Conservation (phyloP, 1,284 basidiomycete genomes). For the Xerocomus nothofagi region DNA sequence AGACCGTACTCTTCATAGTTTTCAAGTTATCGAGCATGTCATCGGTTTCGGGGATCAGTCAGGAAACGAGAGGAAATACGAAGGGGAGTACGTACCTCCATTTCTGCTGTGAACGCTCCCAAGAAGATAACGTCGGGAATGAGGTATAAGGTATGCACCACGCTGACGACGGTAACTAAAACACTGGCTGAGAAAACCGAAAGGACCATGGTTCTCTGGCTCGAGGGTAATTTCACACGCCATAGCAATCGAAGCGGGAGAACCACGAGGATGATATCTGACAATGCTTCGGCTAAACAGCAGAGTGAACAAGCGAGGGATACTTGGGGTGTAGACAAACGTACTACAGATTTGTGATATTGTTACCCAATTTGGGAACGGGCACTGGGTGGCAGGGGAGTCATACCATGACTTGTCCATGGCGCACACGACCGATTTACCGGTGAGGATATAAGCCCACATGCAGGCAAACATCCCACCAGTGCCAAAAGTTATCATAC, state of each 20-base stretch:
- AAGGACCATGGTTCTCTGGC: conserved; percentile 29
- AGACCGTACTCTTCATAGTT: conserved; percentile 17
- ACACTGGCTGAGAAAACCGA: conserved; percentile 33
- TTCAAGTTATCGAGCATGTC: neutral
- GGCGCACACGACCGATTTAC: conserved; percentile 23
- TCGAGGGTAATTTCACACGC: conserved; percentile 27
- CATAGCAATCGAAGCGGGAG: conserved; percentile 29
- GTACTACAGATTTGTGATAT: conserved; percentile 28
- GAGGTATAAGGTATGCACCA: conserved; percentile 27
- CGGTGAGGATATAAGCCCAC: conserved; percentile 22
- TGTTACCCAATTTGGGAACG: conserved; percentile 21
- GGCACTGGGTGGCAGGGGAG: conserved; percentile 6
- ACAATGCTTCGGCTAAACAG: conserved; percentile 25
- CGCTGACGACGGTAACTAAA: conserved; percentile 28
- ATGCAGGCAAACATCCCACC: conserved; percentile 14
- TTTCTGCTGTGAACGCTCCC: conserved; percentile 12
- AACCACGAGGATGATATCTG: conserved; percentile 26
- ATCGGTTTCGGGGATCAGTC: neutral
- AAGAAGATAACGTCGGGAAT: conserved; percentile 8
- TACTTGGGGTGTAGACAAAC: neutral
- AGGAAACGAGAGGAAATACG: neutral
- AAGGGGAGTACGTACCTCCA: conserved; percentile 25
- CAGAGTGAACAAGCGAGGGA: neutral
- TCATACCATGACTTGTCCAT: conserved; percentile 24
- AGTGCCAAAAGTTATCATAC: neutral